Percentiles rank a stretch among this genome's conserved stretches.
Evolutionary conservation across 2,329 filamentous ascomycete genomes (phyloP).

Genomic region (Didymella pinodella): DNA sequence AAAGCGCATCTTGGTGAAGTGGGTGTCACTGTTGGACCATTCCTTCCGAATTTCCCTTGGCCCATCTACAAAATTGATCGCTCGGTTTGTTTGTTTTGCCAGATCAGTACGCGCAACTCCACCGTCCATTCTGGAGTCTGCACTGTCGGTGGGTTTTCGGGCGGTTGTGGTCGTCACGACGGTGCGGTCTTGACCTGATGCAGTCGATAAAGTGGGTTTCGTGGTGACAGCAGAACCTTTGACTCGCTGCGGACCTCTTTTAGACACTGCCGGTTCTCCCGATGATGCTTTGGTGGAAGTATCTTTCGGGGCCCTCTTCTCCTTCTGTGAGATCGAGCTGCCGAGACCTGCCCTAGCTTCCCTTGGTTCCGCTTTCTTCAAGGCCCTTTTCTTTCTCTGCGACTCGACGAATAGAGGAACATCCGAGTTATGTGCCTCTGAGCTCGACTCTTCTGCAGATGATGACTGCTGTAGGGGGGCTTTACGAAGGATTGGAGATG

Average conservation of each 20-base stretch:
- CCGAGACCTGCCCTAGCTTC: not conserved
- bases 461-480: slow-evolving; percentile 32
- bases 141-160: not conserved
- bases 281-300: not conserved
- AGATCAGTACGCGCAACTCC: slow-evolving; percentile 9
- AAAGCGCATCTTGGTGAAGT: slow-evolving; percentile 30
- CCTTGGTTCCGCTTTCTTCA: not conserved
- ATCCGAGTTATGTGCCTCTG: slow-evolving; percentile 5
- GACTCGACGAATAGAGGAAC: slow-evolving; percentile 22
- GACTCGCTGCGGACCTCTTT: not conserved
- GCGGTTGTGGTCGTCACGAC: not conserved
- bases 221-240: not conserved
- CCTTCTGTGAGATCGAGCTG: not conserved
- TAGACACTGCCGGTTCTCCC: not conserved
- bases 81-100: slow-evolving; percentile 7
- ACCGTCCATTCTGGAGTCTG: not conserved
- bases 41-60: slow-evolving; percentile 22
- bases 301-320: not conserved
- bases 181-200: not conserved
- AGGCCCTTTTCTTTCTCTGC: not conserved
- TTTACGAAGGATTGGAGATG: slow-evolving; percentile 14
- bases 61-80: slow-evolving; percentile 41
- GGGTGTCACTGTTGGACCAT: slow-evolving; percentile 24
- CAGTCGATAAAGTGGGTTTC: not conserved
- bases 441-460: slow-evolving; percentile 18